Conservation (phyloP, 2,329 filamentous ascomycete genomes). For the Venturia aucupariae region DNA sequence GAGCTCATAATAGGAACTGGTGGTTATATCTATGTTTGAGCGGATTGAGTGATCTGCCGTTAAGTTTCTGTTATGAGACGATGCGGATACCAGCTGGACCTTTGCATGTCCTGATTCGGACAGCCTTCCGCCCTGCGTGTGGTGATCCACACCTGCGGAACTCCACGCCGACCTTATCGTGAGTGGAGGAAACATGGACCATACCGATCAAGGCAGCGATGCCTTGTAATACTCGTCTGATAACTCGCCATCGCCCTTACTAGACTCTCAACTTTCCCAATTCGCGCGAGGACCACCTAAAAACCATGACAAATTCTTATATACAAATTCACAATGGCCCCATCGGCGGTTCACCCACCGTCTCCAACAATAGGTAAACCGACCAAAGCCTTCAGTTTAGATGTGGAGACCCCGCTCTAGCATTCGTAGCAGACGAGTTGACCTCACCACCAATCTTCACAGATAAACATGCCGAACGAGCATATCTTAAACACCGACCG, state of each 20-base stretch:
- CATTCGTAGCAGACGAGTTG: constrained; percentile 17
- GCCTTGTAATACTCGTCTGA: not conserved
- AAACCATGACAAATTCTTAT: not conserved
- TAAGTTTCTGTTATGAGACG: too few relatives aligned
- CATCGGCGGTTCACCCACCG: not conserved
- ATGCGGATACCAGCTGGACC: not conserved
- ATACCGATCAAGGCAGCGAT: not conserved
- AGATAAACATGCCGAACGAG: constrained; percentile 27
- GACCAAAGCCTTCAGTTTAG: constrained; percentile 6
- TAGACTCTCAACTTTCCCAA: not conserved
- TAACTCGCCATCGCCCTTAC: not conserved
- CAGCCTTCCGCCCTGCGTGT: not conserved
- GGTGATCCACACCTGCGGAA: not conserved
- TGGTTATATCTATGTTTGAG: too few relatives aligned
- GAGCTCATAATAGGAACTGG: too few relatives aligned
- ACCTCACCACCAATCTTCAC: constrained; percentile 19
- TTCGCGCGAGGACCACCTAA: not conserved
- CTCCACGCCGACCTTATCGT: not conserved
- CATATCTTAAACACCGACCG: constrained; percentile 35
- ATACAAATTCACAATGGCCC: not conserved
- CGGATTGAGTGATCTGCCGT: too few relatives aligned
- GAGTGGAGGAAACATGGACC: not conserved
- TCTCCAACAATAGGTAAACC: not conserved
- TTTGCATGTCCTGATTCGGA: not conserved
- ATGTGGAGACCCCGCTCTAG: constrained; percentile 17